phyloP scores from a whole-genome alignment of 179 eudicot species.

The Corrigiola litoralis region DNA sequence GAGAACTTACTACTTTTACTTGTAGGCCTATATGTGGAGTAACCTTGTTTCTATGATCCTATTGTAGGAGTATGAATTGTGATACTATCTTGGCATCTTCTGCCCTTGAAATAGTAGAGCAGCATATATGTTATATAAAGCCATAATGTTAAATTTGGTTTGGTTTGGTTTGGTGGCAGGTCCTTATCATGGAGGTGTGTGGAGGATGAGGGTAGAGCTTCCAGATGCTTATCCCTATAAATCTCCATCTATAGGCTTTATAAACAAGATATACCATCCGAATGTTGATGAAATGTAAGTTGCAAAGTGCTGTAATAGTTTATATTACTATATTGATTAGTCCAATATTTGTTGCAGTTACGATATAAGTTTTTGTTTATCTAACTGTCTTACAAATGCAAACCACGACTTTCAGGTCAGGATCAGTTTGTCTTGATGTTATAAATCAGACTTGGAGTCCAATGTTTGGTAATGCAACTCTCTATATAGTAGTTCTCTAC shows the following conservation, averaged over 20 bases:
- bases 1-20: neutral
- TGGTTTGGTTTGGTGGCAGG: slow-evolving; percentile 33
- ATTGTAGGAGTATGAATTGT: neutral
- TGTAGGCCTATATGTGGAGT: neutral
- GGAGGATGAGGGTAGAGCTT: slow-evolving; percentile 66
- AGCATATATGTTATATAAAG: neutral
- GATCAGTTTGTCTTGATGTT: slow-evolving; percentile 69
- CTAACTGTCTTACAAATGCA: slow-evolving; percentile 3
- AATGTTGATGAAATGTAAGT: slow-evolving; percentile 76
- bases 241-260: slow-evolving; percentile 69
- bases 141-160: too few species aligned
- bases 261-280: slow-evolving; percentile 70
- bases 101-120: neutral
- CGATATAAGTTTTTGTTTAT: neutral
- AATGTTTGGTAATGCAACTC: slow-evolving; percentile 51
- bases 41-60: too few species aligned
- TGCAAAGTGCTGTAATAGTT: neutral
- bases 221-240: slow-evolving; percentile 75
- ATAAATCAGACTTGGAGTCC: slow-evolving; percentile 80
- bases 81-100: neutral
- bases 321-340: neutral
- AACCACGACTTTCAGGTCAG: slow-evolving; percentile 45
- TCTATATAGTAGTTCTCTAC: neutral
- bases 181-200: slow-evolving; percentile 67
- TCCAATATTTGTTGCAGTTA: neutral